Percentiles rank a stretch among this genome's conserved stretches.
phyloP scores from a whole-genome alignment of 345 rosid genomes.

The Pugionium cornutum region DNA sequence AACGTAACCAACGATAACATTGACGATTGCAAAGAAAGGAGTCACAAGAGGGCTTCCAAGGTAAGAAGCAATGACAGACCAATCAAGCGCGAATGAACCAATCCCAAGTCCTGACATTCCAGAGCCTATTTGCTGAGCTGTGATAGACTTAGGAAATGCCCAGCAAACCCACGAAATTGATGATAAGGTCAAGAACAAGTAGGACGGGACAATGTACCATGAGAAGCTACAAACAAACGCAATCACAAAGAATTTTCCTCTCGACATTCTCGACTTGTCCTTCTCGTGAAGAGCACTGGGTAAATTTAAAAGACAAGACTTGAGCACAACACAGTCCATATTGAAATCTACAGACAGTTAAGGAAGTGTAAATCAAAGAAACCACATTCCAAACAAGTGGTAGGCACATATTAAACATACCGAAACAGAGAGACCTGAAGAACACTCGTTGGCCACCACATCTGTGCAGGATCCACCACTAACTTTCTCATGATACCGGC shows the following conservation, averaged over 20 bases:
- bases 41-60: conserved; percentile 63
- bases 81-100: conserved; percentile 56
- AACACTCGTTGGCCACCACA: conserved; percentile 74
- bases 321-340: not conserved
- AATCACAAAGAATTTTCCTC: conserved; percentile 67
- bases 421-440: conserved; percentile 68
- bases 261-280: conserved; percentile 48
- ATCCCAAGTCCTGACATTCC: conserved; percentile 60
- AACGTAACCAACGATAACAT: conserved; percentile 49
- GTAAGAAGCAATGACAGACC: conserved; percentile 58
- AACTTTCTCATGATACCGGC: conserved; percentile 63
- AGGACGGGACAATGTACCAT: conserved; percentile 64
- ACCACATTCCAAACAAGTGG: conserved; percentile 5
- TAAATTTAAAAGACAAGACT: not conserved
- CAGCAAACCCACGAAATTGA: conserved; percentile 62
- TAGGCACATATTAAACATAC: conserved; percentile 32
- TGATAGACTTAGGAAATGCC: conserved; percentile 55
- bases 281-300: conserved; percentile 62
- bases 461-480: conserved; percentile 65
- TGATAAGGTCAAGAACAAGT: conserved; percentile 51
- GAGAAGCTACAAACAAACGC: conserved; percentile 61
- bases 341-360: not conserved
- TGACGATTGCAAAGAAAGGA: conserved; percentile 55
- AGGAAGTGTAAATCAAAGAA: not conserved
- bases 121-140: conserved; percentile 59